phyloP scores from a whole-genome alignment of 495 filamentous ascomycete genomes.

The Aspergillus baeticus region DNA sequence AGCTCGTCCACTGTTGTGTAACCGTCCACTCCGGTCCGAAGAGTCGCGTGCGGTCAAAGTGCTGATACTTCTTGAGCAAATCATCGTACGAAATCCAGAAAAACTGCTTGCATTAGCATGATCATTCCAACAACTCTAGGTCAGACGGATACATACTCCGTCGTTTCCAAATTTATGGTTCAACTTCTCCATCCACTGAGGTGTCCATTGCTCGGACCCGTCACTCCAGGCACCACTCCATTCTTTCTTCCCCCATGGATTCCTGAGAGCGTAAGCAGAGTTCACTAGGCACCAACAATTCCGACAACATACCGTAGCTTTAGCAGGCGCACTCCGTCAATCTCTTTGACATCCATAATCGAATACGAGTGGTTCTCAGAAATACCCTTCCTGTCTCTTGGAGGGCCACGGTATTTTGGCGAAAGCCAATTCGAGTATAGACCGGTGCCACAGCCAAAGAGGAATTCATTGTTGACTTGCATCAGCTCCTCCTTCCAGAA shows the following conservation, averaged over 20 bases:
- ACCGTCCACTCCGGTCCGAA: slow-evolving; percentile 84
- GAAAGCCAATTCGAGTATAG: slow-evolving; percentile 57
- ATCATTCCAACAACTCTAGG: no score
- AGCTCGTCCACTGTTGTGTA: slow-evolving; percentile 78
- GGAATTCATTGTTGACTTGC: slow-evolving; percentile 81
- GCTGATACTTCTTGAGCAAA: slow-evolving; percentile 76
- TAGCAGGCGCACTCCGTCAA: slow-evolving; percentile 71
- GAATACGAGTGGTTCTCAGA: slow-evolving; percentile 84
- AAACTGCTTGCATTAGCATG: slow-evolving; percentile 29
- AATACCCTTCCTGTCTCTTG: slow-evolving; percentile 67
- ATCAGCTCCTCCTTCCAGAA: slow-evolving; percentile 88
- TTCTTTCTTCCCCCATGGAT: slow-evolving; percentile 86
- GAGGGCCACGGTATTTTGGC: slow-evolving; percentile 34
- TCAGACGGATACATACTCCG: slow-evolving; percentile 47
- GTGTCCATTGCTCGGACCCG: slow-evolving; percentile 88
- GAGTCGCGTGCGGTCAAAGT: slow-evolving; percentile 83
- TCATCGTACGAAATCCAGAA: slow-evolving; percentile 80
- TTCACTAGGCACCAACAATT: neutral
- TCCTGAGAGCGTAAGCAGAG: slow-evolving; percentile 42
- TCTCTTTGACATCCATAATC: slow-evolving; percentile 77
- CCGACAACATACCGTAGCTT: slow-evolving; percentile 54
- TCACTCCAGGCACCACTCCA: slow-evolving; percentile 86
- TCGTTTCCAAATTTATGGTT: slow-evolving; percentile 87
- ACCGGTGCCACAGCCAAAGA: slow-evolving; percentile 81
- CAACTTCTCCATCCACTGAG: slow-evolving; percentile 79